Evolutionary conservation across 202 grass and related monocot species (phyloP), one percentile per base, ranked within the genome.

Genomic region (Panicum hallii): DNA sequence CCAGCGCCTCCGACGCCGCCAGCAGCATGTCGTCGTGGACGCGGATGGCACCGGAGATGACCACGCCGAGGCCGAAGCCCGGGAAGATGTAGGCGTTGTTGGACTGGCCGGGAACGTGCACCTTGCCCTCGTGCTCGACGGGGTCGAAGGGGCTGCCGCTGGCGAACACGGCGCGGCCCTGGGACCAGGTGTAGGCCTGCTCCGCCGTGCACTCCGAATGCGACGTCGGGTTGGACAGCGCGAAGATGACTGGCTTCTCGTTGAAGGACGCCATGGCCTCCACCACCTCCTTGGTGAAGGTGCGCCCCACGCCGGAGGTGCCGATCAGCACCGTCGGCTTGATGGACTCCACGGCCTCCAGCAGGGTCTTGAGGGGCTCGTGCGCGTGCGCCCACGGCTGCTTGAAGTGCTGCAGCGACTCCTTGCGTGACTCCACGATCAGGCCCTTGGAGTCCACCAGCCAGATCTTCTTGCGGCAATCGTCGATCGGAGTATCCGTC

Each of bases 21-120:
- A 99, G 86, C 70, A 99, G 93, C 93, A 99, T 92, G 79, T 99
- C 93, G 90, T 96, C 93, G 82, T 94, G 93, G 60, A 99, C 93
- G 32, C 93, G 90, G 85, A 96, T 99, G 72, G 90, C 90, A 76
- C 91, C 97, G 32, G 87, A 92, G 64, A 94, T 96, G 36, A 95
- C 93, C 46, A 95, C 83, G 50, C 93, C 96, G 38, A 99, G 93
- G 16, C 93, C 97, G 84, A 99, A 99, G 5, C 93, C 93, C 2
- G 97, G 93, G 88, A 99, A 99, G 44, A 99, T 86, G 82, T 99
- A 99, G 46, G 97, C 97, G 90, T 93, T 97, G 82, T 91, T 97
- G 48, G 91, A 90, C 79, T 92, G 92, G 22, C 93, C 93, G 2
- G 93, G 90, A 17, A 85, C 72, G 72, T 87, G 61, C 6, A 73